Base-by-base conservation (phyloP, 495 filamentous ascomycete species). In the Glonium stellatum region DNA sequence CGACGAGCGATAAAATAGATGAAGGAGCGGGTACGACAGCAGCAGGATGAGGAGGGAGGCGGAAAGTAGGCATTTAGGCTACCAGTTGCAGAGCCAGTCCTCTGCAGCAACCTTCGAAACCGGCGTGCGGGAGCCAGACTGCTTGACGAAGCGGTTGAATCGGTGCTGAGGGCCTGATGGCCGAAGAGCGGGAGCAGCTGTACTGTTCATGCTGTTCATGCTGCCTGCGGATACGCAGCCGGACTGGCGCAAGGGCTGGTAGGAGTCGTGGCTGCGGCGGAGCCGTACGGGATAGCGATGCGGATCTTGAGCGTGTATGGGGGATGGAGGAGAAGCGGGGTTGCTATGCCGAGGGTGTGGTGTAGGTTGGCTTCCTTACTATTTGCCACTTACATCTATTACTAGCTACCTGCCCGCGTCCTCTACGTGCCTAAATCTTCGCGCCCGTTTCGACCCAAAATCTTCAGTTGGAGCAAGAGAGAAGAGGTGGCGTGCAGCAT, bases 201-300 rank as follows among this genome's bases (percentile, higher is more conserved):
- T 62, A 76, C 61, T 59, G n/a, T n/a, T n/a, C n/a, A n/a, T n/a
- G n/a, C n/a, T 85, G n/a, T 71, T 78, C 18, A 71, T 80, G 5
- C 75, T 85, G 44, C 75, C 84, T 54, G 79, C 81, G 19, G 75
- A 82, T 51, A 71, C 71, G 23, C 67, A 79, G 52, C 77, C 79
- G 18, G 57, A 57, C 11, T 60, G 65, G n/a, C 82, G 84, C 64
- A 76, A 76, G 6, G 75, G 77, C 54, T 79, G 77, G 56, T 64
- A 68, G 39, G 69, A 81, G 34, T 63, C 73, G 0, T 83, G 82
- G 82, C 74, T 83, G 5, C 34, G 55, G 0, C 72, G 69, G 15
- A 78, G 15, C 66, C 75, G 6, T 83, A 84, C 59, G 55, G 75
- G 19, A 13, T 66, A 18, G 59, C 27, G 39, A 37, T 13, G 62